These are phyloP conservation scores for Colletotrichum ledebouriae DNA, from an alignment of 2,329 filamentous ascomycete genomes.

Conservation along the genomic window DNA sequence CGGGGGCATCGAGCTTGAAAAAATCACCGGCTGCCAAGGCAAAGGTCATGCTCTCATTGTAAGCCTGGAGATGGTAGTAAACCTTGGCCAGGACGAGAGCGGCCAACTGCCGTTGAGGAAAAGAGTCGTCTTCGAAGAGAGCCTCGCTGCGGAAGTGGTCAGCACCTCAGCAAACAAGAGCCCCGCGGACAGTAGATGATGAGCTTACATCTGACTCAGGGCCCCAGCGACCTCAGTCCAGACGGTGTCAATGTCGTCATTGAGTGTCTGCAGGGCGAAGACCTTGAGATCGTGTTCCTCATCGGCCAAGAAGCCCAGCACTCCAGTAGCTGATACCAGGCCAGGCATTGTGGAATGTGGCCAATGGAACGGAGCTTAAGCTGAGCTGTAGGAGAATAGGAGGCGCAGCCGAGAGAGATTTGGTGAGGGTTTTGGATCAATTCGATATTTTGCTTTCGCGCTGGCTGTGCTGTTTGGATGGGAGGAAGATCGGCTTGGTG, in stretches of 20 bases:
- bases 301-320: conserved; percentile 95
- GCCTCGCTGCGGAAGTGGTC: conserved; percentile 76
- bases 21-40: conserved; percentile 94
- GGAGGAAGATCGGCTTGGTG: conserved; percentile 15
- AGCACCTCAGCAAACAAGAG: conserved; percentile 34
- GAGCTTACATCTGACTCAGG: conserved; percentile 87
- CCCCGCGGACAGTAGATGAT: not conserved
- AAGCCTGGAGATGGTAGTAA: conserved; percentile 98
- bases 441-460: conserved; percentile 7
- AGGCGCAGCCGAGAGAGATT: conserved; percentile 12
- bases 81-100: conserved; percentile 97
- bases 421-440: not conserved
- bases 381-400: conserved; percentile 20
- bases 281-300: conserved; percentile 94
- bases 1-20: conserved; percentile 90
- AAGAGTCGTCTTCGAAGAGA: conserved; percentile 95
- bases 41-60: conserved; percentile 99
- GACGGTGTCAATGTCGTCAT: conserved; percentile 95
- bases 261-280: conserved; percentile 94
- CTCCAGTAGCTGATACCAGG: conserved; percentile 92
- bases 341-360: conserved; percentile 78
- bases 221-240: conserved; percentile 97
- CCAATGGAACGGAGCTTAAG: conserved; percentile 39
- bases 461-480: conserved; percentile 11
- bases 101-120: conserved; percentile 93